These are phyloP conservation scores for Cicer bijugum DNA, from an alignment of 306 rosid genomes.

Conservation along the genomic window DNA sequence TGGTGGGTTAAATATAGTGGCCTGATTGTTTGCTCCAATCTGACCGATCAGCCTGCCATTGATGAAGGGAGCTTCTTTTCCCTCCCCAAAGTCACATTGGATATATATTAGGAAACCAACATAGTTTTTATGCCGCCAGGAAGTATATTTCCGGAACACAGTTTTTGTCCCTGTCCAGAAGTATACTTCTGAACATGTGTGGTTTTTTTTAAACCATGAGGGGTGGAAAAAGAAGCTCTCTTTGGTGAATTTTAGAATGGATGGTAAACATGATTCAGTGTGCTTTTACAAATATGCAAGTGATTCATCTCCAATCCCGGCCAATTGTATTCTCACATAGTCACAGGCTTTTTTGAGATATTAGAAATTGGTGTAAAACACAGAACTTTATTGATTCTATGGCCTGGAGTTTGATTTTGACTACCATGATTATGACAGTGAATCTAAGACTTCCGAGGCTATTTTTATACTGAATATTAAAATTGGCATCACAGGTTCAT, in stretches of 20 bases:
- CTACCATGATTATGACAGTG: background rate
- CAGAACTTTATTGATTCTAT: conserved; percentile 3
- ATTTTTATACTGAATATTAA: conserved; percentile 27
- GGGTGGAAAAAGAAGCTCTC: too few species aligned
- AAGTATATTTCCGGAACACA: too few species aligned
- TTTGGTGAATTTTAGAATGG: conserved; percentile 11
- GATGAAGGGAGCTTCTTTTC: background rate
- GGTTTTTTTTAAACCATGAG: too few species aligned
- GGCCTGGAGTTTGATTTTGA: conserved; percentile 9
- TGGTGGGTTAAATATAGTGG: background rate
- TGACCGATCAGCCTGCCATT: background rate
- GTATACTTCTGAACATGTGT: too few species aligned
- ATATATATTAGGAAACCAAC: too few species aligned
- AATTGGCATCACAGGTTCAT: conserved; percentile 58
- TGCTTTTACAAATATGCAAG: conserved; percentile 1
- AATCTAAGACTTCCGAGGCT: conserved; percentile 20
- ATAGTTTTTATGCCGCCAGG: too few species aligned
- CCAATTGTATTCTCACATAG: background rate
- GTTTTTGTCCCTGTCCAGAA: too few species aligned
- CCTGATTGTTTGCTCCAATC: background rate
- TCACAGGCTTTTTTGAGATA: background rate
- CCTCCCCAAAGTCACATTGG: too few species aligned
- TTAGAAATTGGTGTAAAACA: background rate
- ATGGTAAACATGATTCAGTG: background rate
- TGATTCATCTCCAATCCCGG: background rate